phyloP scores from a whole-genome alignment of 73 alveolate species.

The Paramecium tetraurelia region DNA sequence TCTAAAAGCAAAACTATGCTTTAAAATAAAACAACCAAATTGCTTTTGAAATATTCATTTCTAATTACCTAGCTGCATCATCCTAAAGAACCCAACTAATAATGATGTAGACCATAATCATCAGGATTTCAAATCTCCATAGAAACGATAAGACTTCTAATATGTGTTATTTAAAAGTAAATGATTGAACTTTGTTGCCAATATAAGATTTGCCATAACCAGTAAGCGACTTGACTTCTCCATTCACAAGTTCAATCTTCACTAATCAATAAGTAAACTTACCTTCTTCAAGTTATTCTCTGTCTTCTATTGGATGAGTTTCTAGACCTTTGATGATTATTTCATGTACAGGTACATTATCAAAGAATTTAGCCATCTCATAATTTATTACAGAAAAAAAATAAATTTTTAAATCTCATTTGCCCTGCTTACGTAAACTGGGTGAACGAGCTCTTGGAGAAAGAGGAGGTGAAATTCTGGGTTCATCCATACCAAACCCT shows the following conservation, averaged over 20 bases:
- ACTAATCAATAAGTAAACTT: not conserved
- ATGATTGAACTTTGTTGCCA: not conserved
- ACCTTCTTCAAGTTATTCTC: not conserved
- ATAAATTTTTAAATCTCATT: not conserved
- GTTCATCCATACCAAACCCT: constrained; percentile 14
- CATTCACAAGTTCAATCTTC: constrained; percentile 32
- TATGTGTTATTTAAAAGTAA: not conserved
- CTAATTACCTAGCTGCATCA: not conserved
- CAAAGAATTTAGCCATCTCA: not conserved
- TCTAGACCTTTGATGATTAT: constrained; percentile 6
- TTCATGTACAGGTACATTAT: not conserved
- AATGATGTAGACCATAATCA: not conserved
- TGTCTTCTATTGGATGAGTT: not conserved
- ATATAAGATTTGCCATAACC: not conserved
- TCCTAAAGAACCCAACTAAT: not conserved
- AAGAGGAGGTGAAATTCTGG: not conserved
- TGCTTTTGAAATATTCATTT: not conserved
- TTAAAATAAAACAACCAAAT: not conserved
- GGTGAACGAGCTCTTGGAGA: constrained; percentile 26
- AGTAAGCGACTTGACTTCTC: not conserved
- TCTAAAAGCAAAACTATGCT: not conserved
- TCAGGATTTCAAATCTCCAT: not conserved
- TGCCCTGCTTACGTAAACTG: constrained; percentile 5
- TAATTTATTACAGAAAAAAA: not conserved
- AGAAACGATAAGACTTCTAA: not conserved